Conservation (phyloP, 1,284 basidiomycete genomes). For the Tetrapyrgos nigripes region DNA sequence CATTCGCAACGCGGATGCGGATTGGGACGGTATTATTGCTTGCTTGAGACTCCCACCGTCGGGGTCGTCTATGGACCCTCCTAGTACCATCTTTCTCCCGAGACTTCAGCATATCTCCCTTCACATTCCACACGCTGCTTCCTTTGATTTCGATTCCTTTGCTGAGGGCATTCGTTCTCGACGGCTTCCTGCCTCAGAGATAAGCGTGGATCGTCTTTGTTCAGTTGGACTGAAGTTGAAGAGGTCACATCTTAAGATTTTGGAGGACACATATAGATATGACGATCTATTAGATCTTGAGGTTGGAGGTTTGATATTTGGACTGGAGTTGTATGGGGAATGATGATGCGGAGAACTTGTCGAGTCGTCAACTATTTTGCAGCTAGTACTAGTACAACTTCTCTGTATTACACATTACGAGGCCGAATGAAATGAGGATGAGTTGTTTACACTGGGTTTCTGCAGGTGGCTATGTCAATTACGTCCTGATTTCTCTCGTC, state of each 20-base stretch:
- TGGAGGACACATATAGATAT: neutral
- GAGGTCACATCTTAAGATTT: neutral
- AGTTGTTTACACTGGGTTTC: no score
- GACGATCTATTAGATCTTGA: neutral
- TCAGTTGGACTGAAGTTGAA: neutral
- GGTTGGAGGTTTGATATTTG: neutral
- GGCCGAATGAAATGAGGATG: no score
- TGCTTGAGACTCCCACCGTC: neutral
- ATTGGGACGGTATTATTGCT: neutral
- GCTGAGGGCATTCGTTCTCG: neutral
- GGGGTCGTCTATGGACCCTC: no score
- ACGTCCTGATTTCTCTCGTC: no score
- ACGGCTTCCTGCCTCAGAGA: neutral
- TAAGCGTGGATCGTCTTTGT: neutral
- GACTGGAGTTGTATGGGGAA: no score
- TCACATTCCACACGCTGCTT: neutral
- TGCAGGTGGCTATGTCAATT: no score
- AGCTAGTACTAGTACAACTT: no score
- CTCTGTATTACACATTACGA: no score
- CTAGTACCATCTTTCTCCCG: no score
- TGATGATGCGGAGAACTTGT: no score
- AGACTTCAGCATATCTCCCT: neutral
- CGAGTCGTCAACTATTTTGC: no score
- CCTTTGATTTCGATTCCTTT: neutral
- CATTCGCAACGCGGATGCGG: neutral